Conservation (phyloP, 2,329 filamentous ascomycete species). For the Pseudocercospora cruenta region DNA sequence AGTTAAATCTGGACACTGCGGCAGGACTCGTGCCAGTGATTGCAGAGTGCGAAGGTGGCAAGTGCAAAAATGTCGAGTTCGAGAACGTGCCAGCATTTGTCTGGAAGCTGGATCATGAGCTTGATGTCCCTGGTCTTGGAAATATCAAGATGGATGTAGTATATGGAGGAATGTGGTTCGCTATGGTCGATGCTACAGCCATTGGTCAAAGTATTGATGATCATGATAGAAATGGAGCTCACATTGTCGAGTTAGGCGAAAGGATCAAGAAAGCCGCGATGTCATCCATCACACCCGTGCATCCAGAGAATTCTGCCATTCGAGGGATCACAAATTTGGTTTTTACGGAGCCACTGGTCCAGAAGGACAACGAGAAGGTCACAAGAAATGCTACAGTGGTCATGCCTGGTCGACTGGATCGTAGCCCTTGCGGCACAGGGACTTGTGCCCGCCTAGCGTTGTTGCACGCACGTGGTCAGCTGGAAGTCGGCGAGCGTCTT, state of each 20-base stretch:
- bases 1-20: slow-evolving; percentile 49
- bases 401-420: slow-evolving; percentile 51
- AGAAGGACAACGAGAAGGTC: slow-evolving; percentile 31
- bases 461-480: slow-evolving; percentile 46
- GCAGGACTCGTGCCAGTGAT: slow-evolving; percentile 49
- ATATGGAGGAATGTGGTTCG: slow-evolving; percentile 54
- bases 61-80: slow-evolving; percentile 51
- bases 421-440: slow-evolving; percentile 53
- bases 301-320: slow-evolving; percentile 50
- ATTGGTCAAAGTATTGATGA: slow-evolving; percentile 41
- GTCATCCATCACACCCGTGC: slow-evolving; percentile 42
- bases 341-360: slow-evolving; percentile 44
- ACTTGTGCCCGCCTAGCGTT: slow-evolving; percentile 51
- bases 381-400: slow-evolving; percentile 50
- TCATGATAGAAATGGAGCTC: slow-evolving; percentile 36
- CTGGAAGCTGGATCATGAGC: slow-evolving; percentile 43
- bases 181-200: slow-evolving; percentile 46
- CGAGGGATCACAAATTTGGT: slow-evolving; percentile 46
- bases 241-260: slow-evolving; percentile 49
- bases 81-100: slow-evolving; percentile 53
- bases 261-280: slow-evolving; percentile 48
- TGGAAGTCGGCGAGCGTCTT: slow-evolving; percentile 45
- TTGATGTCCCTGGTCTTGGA: slow-evolving; percentile 49
- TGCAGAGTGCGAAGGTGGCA: slow-evolving; percentile 48
- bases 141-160: slow-evolving; percentile 49